Evolutionary conservation across 2,329 filamentous ascomycete species (phyloP).

Genomic region (Pseudogymnoascus sp.): DNA sequence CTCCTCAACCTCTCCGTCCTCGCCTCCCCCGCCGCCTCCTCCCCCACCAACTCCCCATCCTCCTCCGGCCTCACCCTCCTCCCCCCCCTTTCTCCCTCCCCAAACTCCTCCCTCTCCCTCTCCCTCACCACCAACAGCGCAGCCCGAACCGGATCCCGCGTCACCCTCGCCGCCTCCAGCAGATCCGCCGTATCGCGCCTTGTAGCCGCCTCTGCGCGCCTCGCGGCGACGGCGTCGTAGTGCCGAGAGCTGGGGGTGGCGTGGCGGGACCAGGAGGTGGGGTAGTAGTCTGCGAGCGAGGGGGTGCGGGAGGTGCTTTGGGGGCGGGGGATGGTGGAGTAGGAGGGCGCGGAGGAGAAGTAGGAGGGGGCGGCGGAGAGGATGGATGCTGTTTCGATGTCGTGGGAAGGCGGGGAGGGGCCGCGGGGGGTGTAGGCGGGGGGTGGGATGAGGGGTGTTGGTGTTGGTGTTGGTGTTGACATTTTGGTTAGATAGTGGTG

Average conservation of each 20-base stretch:
- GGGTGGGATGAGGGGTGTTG: not conserved
- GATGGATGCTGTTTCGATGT: constrained; percentile 60
- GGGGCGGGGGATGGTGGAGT: constrained; percentile 46
- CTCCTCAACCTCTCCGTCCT: constrained; percentile 47
- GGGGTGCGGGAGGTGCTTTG: constrained; percentile 26
- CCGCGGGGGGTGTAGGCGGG: constrained; percentile 18
- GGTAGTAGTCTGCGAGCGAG: constrained; percentile 44
- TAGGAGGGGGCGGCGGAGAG: constrained; percentile 62
- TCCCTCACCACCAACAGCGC: not conserved
- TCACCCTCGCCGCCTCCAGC: constrained; percentile 15
- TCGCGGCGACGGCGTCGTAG: constrained; percentile 55
- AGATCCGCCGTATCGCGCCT: constrained; percentile 24
- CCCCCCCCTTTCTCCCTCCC: constrained; percentile 12
- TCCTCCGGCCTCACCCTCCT: constrained; percentile 40
- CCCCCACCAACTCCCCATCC: constrained; percentile 59
- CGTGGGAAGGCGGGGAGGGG: constrained; percentile 30
- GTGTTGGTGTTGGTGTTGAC: not conserved
- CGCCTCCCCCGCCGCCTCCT: constrained; percentile 51
- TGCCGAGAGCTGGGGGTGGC: constrained; percentile 47
- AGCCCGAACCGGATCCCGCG: not conserved
- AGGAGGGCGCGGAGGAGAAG: constrained; percentile 56
- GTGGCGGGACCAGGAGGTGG: constrained; percentile 49
- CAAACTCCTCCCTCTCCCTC: not conserved
- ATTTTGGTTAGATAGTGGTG: not conserved
- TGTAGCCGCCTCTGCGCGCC: constrained; percentile 43